Base-by-base conservation (phyloP, 2,329 filamentous ascomycete genomes). In the Eurotiales sp. region DNA sequence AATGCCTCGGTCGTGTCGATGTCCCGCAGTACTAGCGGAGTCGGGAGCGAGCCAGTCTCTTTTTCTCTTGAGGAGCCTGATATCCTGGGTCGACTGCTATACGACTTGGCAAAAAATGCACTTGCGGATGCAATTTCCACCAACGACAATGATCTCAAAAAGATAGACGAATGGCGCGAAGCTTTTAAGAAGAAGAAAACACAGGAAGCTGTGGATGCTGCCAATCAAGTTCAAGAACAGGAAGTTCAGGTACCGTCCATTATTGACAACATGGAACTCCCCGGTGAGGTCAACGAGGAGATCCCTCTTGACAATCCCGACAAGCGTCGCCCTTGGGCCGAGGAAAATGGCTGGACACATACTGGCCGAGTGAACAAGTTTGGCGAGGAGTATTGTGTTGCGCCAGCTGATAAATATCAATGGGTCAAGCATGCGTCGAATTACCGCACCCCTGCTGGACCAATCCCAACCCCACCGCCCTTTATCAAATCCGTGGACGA, bases 331-430 rank as follows among this genome's bases (percentile, higher is more conserved):
- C 59, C 56, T 23, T 59, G 60, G 56, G 62, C 62, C 42, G 64
- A 66, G 51, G 55, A 53, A 19, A 60, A 64, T 34, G 65, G 64
- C 39, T 68, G 64, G 61, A 52, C 53, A 36, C 57, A 66, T 36
- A 66, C 65, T 50, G 66, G 64, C 21, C 58, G 55, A 22, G 48
- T 58, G 8, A 68, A 68, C 42, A 34, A 61, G 14, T 55, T 60
- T 45, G 62, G 60, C 30, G 65, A 67, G 44, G 65, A 67, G 47
- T 55, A 58, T 22, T 53, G 65, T 17, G 19, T 60, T 7, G 58
- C 66, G 14, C 56, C 61, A 4, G 39, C 42, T 6, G 36, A 54
- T 8, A 58, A 52, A 6, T 66, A 54, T 37, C 56, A 59, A 21
- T 62, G 58, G 58, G 57, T 59, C 37, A 57, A 61, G 11, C 61